Percentiles rank a stretch among this genome's conserved stretches.
These are phyloP conservation scores for Anethum foeniculum DNA, from an alignment of 140 eudicot species.

Conservation along the genomic window DNA sequence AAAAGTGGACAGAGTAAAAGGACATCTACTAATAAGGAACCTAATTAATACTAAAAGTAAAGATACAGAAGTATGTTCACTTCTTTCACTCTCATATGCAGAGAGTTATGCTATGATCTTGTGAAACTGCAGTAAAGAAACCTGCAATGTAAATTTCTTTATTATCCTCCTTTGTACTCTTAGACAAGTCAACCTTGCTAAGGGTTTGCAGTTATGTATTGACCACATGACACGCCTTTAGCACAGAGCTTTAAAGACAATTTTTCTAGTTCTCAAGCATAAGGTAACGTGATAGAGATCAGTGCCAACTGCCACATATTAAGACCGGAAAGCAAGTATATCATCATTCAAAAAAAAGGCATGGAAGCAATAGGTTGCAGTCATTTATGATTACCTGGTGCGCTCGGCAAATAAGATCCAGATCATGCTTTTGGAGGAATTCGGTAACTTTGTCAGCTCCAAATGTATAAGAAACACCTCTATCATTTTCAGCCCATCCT, in stretches of 20 bases:
- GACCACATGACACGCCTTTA: background rate
- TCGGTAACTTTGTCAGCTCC: conserved; percentile 15
- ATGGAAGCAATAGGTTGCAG: background rate
- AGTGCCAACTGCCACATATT: background rate
- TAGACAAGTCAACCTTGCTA: background rate
- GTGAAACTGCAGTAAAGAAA: background rate
- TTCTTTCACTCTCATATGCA: background rate
- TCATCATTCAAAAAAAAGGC: background rate
- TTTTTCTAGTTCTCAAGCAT: background rate
- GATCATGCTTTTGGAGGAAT: conserved; percentile 14
- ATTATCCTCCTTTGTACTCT: background rate
- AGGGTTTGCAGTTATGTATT: background rate
- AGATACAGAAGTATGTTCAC: background rate
- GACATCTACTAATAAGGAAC: background rate
- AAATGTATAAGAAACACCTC: conserved; percentile 13
- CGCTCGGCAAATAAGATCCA: conserved; percentile 10
- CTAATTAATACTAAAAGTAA: background rate
- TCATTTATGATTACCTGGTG: conserved; percentile 7
- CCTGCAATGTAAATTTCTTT: background rate
- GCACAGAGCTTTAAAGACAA: background rate
- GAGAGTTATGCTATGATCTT: background rate
- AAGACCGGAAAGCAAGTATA: background rate
- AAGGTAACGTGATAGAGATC: background rate
- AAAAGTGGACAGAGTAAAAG: background rate
- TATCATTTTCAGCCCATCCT: conserved; percentile 14